A percentile compares a stretch with the other conserved stretches of the same genome.
Evolutionary conservation across 2,329 filamentous ascomycete species (phyloP).

Genomic region (Fusarium nygamai): DNA sequence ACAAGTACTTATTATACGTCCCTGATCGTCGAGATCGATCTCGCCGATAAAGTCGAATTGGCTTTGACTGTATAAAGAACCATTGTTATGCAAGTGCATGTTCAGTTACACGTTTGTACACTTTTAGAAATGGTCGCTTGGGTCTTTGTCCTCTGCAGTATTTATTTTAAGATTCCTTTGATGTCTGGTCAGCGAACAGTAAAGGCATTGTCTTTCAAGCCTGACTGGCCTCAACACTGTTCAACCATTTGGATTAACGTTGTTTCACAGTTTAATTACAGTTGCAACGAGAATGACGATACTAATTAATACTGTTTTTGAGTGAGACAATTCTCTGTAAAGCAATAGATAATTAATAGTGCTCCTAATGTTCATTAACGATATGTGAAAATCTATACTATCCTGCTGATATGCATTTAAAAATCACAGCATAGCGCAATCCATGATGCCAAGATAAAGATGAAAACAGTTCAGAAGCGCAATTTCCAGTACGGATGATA

Average conservation of each 20-base stretch:
- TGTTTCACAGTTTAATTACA: not conserved
- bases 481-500: accelerated
- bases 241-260: accelerated
- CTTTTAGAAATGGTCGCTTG: accelerated
- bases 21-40: accelerated
- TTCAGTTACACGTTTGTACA: not conserved
- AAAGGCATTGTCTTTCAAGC: accelerated
- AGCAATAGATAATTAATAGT: not conserved
- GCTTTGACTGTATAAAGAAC: accelerated
- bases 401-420: accelerated
- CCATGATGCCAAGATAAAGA: accelerated
- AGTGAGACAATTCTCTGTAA: accelerated
- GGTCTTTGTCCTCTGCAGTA: accelerated
- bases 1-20: accelerated
- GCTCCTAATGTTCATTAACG: accelerated
- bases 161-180: not conserved
- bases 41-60: too few species aligned
- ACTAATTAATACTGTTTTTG: accelerated
- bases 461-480: not conserved
- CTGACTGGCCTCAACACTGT: accelerated
- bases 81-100: accelerated
- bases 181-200: accelerated
- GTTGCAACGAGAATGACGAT: accelerated
- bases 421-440: accelerated
- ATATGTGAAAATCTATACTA: not conserved